Evolutionary conservation across 2,329 filamentous ascomycete species (phyloP).

Genomic region (Aspergillus jensenii): DNA sequence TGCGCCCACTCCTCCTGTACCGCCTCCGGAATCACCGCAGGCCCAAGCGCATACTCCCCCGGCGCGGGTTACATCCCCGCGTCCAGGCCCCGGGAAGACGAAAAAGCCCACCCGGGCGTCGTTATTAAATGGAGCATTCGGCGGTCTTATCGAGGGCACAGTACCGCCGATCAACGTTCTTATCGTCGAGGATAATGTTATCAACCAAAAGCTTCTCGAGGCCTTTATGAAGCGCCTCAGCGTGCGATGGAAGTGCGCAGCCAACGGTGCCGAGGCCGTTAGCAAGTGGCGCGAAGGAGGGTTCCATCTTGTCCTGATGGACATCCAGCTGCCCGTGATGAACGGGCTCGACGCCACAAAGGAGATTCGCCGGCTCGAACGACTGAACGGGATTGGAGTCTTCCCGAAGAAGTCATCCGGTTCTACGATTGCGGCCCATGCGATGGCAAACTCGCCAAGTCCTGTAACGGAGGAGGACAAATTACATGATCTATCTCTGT

Average conservation of each 20-base stretch:
- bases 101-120: slow-evolving; percentile 35
- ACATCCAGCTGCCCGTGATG: slow-evolving; percentile 97
- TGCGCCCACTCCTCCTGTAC: slow-evolving; percentile 34
- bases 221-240: slow-evolving; percentile 95
- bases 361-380: slow-evolving; percentile 86
- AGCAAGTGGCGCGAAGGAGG: slow-evolving; percentile 89
- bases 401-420: slow-evolving; percentile 70
- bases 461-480: slow-evolving; percentile 38
- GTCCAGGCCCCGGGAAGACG: slow-evolving; percentile 35
- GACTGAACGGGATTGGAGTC: slow-evolving; percentile 88
- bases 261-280: slow-evolving; percentile 91
- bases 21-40: slow-evolving; percentile 38
- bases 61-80: slow-evolving; percentile 49
- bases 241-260: slow-evolving; percentile 94
- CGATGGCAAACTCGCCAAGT: slow-evolving; percentile 20
- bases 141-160: slow-evolving; percentile 71
- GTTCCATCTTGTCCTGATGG: slow-evolving; percentile 96
- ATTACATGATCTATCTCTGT: slow-evolving; percentile 53
- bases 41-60: slow-evolving; percentile 36
- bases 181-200: slow-evolving; percentile 98
- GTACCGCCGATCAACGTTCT: slow-evolving; percentile 96
- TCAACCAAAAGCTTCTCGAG: slow-evolving; percentile 90
- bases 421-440: slow-evolving; percentile 42
- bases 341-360: slow-evolving; percentile 91
- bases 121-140: slow-evolving; percentile 42